These are phyloP conservation scores for Globisporangium splendens DNA, from an alignment of 352 stramenopile genomes.

Conservation along the genomic window DNA sequence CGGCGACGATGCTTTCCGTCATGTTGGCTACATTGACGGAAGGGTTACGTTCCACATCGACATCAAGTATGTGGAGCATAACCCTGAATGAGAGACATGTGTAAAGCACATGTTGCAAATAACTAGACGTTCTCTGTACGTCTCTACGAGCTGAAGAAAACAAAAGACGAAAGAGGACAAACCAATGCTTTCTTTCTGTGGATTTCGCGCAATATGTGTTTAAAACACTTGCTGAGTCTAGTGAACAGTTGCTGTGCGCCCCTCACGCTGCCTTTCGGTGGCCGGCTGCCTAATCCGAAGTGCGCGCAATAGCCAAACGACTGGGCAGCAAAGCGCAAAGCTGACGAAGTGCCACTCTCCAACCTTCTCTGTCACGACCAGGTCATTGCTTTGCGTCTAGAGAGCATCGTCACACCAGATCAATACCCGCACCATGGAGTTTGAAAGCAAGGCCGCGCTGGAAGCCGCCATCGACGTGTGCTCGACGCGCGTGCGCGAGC, in stretches of 20 bases:
- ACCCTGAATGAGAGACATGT: too few relatives aligned
- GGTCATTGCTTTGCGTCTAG: background rate
- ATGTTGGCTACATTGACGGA: too few relatives aligned
- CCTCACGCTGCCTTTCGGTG: background rate
- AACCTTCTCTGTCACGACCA: background rate
- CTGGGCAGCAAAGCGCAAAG: background rate
- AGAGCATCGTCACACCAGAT: constrained; percentile 4
- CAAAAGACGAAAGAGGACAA: too few relatives aligned
- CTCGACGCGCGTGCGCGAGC: constrained; percentile 42
- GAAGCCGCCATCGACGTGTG: constrained; percentile 56
- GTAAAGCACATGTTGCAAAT: too few relatives aligned
- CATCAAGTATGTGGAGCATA: too few relatives aligned
- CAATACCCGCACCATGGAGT: constrained; percentile 40
- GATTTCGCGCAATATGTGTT: too few relatives aligned
- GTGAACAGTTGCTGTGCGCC: background rate
- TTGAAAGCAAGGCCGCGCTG: constrained; percentile 34
- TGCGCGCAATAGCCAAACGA: background rate
- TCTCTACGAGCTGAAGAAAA: too few relatives aligned
- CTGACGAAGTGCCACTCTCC: constrained; percentile 1
- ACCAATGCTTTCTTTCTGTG: too few relatives aligned
- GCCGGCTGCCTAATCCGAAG: background rate
- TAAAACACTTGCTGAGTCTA: too few relatives aligned
- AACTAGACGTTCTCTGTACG: too few relatives aligned
- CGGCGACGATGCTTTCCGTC: too few relatives aligned
- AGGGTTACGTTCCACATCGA: too few relatives aligned